Conservation (phyloP, 148 eudicot species). For the Rhododendron griersonianum region DNA sequence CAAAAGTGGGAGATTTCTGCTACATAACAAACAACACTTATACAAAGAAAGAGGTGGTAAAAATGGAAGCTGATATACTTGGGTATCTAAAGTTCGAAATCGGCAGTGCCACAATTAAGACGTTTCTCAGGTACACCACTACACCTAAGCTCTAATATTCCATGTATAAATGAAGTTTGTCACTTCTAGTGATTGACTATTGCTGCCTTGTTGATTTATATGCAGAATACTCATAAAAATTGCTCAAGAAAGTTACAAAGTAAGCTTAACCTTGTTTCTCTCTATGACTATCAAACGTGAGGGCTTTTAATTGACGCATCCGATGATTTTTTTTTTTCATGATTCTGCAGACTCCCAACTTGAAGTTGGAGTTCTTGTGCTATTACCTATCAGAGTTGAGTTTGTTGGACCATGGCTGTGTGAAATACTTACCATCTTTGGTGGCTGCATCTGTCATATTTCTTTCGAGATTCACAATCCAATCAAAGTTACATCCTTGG, state of each 20-base stretch:
- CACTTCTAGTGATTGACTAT: not conserved
- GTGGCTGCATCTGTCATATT: conserved; percentile 78
- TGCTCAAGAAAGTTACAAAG: conserved; percentile 46
- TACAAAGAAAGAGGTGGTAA: conserved; percentile 66
- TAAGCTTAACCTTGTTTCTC: conserved; percentile 10
- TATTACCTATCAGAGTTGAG: conserved; percentile 80
- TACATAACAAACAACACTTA: conserved; percentile 84
- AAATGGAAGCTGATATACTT: conserved; percentile 83
- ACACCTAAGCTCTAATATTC: not conserved
- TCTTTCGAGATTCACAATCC: conserved; percentile 56
- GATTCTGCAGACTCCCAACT: conserved; percentile 34
- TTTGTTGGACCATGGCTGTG: conserved; percentile 67
- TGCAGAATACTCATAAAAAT: conserved; percentile 50
- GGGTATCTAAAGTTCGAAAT: conserved; percentile 56
- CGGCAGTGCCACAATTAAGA: conserved; percentile 66
- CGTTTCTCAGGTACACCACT: conserved; percentile 49
- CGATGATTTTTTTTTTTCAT: not conserved
- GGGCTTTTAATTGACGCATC: not conserved
- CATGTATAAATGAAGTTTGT: not conserved
- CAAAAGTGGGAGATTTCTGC: conserved; percentile 64
- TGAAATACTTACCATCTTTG: conserved; percentile 74
- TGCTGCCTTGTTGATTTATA: not conserved
- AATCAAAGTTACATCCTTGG: conserved; percentile 66
- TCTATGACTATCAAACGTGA: not conserved
- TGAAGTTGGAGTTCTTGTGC: conserved; percentile 63